A percentile compares a stretch with the other conserved stretches of the same genome.
phyloP scores from a whole-genome alignment of 192 early-diverging fungal genomes.

The Lobulomyces angularis region DNA sequence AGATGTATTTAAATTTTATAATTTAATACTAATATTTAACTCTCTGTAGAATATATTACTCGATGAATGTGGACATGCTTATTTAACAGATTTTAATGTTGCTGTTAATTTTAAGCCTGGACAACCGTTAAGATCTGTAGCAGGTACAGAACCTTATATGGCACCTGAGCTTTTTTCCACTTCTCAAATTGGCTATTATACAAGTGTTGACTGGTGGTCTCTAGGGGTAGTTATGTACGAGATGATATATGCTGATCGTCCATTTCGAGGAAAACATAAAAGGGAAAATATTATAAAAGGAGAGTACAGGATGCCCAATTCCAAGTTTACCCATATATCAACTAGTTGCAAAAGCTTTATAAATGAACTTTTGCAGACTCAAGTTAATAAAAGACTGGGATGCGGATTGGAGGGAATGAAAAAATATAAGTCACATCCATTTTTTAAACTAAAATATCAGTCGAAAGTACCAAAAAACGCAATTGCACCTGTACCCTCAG shows the following conservation, averaged over 20 bases:
- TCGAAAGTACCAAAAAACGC: constrained; percentile 19
- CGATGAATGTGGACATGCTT: constrained; percentile 31
- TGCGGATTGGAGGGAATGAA: constrained; percentile 11
- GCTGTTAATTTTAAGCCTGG: constrained; percentile 26
- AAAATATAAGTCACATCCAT: constrained; percentile 25
- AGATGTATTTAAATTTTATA: too few species aligned
- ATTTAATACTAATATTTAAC: too few species aligned
- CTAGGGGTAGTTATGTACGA: constrained; percentile 85
- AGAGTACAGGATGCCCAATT: constrained; percentile 7
- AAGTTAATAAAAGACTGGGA: constrained; percentile 10
- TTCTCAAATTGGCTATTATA: constrained; percentile 48
- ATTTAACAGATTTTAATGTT: constrained; percentile 43
- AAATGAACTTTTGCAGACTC: constrained; percentile 8
- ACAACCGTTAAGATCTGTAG: constrained; percentile 24
- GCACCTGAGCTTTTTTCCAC: neutral
- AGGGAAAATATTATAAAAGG: constrained; percentile 18
- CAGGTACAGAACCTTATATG: constrained; percentile 20
- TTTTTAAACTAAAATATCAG: constrained; percentile 25
- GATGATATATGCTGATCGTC: constrained; percentile 55
- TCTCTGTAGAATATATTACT: constrained; percentile 20
- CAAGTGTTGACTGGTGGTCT: constrained; percentile 91
- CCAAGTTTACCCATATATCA: constrained; percentile 9
- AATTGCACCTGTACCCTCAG: constrained; percentile 18
- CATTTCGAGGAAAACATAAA: constrained; percentile 20
- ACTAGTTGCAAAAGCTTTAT: constrained; percentile 4